phyloP scores from a whole-genome alignment of 2,329 filamentous ascomycete species.

The Cladosporium sp. region DNA sequence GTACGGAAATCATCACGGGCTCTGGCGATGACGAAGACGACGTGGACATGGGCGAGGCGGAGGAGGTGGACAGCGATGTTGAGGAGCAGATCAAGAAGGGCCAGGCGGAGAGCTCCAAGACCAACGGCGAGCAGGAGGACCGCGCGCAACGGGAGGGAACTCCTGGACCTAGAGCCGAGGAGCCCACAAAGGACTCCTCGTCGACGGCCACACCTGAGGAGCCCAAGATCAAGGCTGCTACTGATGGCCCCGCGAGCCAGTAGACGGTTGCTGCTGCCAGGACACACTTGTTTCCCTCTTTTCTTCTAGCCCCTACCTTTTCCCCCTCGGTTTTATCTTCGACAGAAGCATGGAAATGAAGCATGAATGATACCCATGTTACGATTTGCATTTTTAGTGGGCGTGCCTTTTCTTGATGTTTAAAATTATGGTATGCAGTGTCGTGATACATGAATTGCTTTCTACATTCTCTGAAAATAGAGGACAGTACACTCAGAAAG shows the following conservation, averaged over 20 bases:
- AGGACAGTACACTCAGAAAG: neutral
- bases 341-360: slow-evolving; percentile 23
- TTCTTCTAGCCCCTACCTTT: slow-evolving; percentile 1
- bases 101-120: slow-evolving; percentile 39
- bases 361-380: slow-evolving; percentile 26
- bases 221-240: slow-evolving; percentile 33
- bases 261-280: slow-evolving; percentile 10
- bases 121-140: slow-evolving; percentile 14
- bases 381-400: neutral
- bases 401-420: neutral
- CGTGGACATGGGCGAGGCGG: slow-evolving; percentile 69
- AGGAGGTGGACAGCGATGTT: slow-evolving; percentile 78
- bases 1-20: slow-evolving; percentile 87
- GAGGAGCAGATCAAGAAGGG: slow-evolving; percentile 79
- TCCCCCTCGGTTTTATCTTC: neutral
- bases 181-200: slow-evolving; percentile 27
- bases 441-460: neutral
- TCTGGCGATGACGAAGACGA: slow-evolving; percentile 67
- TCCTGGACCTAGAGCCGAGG: slow-evolving; percentile 49
- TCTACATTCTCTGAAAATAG: neutral
- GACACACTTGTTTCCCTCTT: neutral
- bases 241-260: slow-evolving; percentile 25
- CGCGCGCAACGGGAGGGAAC: slow-evolving; percentile 50
- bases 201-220: slow-evolving; percentile 29
- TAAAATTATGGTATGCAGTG: neutral